Evolutionary conservation across 176 grass and related monocot species (phyloP), one percentile per base, ranked within the genome.

Genomic region (Pontederia crassipes): DNA sequence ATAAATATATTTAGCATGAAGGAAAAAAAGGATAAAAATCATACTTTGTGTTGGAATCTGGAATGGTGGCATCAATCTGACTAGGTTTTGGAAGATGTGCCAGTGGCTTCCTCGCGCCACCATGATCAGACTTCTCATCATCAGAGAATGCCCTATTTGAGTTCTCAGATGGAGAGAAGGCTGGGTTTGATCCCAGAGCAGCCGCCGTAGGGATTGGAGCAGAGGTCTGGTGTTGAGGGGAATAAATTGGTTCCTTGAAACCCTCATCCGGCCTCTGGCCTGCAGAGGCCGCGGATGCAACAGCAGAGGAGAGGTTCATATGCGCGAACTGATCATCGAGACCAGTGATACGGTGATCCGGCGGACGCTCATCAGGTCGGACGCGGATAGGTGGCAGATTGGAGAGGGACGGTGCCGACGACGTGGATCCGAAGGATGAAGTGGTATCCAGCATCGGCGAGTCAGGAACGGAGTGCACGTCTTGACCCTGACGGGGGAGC

Each of bases 371-470:
- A 11, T 88, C 84, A 11, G 52, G 72, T n/a, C 87, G 52, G 28
- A 98, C 82, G 52, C 84, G 75, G 52, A 98, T 98, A 7, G 94
- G 94, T 3, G 94, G 94, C 11, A 98, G 85, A 61, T 93, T 92
- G 12, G 94, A 98, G 8, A 98, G 94, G 15, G 94, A 91, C 0
- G 92, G 94, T 13, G 88, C 87, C 0, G 94, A 93, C 0, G 94
- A 98, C 0, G 94, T 86, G 1, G 94, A 98, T 0, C 85, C 88
- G 18, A 93, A 93, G 0, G 94, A 98, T 8, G 94, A 98, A 16
- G 78, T 82, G 55, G 85, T 98, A n/a, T 93, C 94, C 1, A 93
- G 62, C 88, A 97, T 82, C 9, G 85, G 94, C 40, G 94, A 98
- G 80, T 85, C 93, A 0, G 93, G 88, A 66, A 88, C 81, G n/a